A percentile compares a stretch with the other conserved stretches of the same genome.
These are phyloP conservation scores for Penicillium chermesinum DNA, from an alignment of 495 filamentous ascomycete genomes.

Conservation along the genomic window DNA sequence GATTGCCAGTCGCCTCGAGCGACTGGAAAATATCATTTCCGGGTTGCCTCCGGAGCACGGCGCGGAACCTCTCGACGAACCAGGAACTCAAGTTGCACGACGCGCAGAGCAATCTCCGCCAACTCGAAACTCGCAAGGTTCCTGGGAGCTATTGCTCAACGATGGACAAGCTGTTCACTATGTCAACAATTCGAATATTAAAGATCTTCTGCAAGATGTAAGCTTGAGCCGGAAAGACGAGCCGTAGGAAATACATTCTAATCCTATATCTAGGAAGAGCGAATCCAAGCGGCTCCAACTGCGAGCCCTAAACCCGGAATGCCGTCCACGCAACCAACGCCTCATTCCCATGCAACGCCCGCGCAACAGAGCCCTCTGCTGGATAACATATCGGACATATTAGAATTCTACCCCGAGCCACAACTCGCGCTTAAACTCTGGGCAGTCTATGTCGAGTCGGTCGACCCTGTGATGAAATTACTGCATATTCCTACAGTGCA, in stretches of 20 bases:
- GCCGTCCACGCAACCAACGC: background rate
- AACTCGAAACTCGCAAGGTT: background rate
- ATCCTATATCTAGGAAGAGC: slow-evolving; percentile 1
- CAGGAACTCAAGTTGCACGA: background rate
- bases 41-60: background rate
- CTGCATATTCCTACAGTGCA: slow-evolving; percentile 57
- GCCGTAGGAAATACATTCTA: background rate
- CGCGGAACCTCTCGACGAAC: background rate
- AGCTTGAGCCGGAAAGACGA: background rate
- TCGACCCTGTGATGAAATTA: slow-evolving; percentile 60
- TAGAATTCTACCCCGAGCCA: slow-evolving; percentile 50
- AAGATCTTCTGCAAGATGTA: slow-evolving; percentile 12
- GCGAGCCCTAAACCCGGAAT: background rate
- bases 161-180: slow-evolving; percentile 13
- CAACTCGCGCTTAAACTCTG: slow-evolving; percentile 64
- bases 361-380: background rate
- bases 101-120: background rate
- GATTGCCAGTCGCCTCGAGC: slow-evolving; percentile 50
- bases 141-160: slow-evolving; percentile 15
- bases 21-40: slow-evolving; percentile 38
- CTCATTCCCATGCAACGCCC: slow-evolving; percentile 1
- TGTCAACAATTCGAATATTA: slow-evolving; percentile 14
- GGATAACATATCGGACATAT: slow-evolving; percentile 3
- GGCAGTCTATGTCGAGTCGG: slow-evolving; percentile 55
- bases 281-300: background rate